phyloP scores from a whole-genome alignment of 345 rosid species.

The Pseudoturritis turrita region DNA sequence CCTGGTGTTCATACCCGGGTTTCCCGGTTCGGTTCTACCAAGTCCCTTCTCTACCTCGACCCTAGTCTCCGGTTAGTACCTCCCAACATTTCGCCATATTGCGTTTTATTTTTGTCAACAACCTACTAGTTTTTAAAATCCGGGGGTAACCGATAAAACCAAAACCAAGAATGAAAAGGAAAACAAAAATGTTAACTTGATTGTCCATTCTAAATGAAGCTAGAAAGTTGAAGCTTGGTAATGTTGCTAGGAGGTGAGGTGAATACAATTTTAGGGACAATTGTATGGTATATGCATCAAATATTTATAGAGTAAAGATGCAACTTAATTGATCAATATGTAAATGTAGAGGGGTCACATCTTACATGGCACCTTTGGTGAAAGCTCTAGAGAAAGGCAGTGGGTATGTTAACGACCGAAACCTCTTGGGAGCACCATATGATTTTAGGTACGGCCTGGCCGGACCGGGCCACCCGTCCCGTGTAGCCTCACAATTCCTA shows the following conservation, averaged over 20 bases:
- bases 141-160: too few relatives aligned
- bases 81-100: not conserved
- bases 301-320: not conserved
- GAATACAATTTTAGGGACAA: not conserved
- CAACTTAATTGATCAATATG: not conserved
- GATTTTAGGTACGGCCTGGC: conserved; percentile 88
- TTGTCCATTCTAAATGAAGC: not conserved
- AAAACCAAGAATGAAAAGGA: not conserved
- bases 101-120: too few relatives aligned
- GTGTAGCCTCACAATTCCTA: conserved; percentile 58
- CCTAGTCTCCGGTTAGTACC: conserved; percentile 61
- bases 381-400: conserved; percentile 42
- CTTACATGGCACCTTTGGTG: conserved; percentile 71
- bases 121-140: too few relatives aligned
- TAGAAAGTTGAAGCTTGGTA: not conserved
- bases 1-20: conserved; percentile 75
- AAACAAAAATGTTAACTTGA: not conserved
- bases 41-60: conserved; percentile 62
- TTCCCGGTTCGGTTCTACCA: conserved; percentile 60
- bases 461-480: conserved; percentile 56
- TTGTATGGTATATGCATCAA: not conserved
- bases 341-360: conserved; percentile 30
- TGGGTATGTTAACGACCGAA: conserved; percentile 60
- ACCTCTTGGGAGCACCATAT: conserved; percentile 78
- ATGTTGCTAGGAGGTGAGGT: not conserved